A percentile compares a stretch with the other conserved stretches of the same genome.
These are phyloP conservation scores for Clonostachys rosea DNA, from an alignment of 2,329 filamentous ascomycete genomes.

Conservation along the genomic window DNA sequence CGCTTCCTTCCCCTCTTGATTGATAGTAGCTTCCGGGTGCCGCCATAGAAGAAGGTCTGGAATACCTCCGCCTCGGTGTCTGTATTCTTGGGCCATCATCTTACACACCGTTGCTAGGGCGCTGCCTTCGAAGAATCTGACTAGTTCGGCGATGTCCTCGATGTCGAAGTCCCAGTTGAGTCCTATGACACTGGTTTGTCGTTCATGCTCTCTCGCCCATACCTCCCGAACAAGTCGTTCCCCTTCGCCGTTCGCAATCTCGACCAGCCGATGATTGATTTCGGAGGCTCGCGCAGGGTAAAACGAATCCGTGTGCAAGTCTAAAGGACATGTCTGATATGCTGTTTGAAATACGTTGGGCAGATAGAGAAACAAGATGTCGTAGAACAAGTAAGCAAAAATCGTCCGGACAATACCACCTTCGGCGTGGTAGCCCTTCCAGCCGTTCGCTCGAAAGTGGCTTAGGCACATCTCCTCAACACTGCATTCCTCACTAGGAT, in stretches of 20 bases:
- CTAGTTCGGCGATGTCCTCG: slow-evolving; percentile 75
- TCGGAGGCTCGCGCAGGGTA: slow-evolving; percentile 81
- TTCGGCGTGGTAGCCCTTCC: slow-evolving; percentile 94
- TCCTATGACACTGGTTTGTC: slow-evolving; percentile 81
- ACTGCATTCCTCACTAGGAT: slow-evolving; percentile 67
- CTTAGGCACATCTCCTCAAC: slow-evolving; percentile 95
- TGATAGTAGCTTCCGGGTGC: slow-evolving; percentile 4
- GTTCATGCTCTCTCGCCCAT: slow-evolving; percentile 63
- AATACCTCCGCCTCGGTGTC: slow-evolving; percentile 77
- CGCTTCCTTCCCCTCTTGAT: slow-evolving; percentile 15
- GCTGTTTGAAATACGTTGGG: slow-evolving; percentile 97
- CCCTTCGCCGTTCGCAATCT: slow-evolving; percentile 81
- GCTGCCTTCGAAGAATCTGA: slow-evolving; percentile 71
- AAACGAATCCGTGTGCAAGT: slow-evolving; percentile 90
- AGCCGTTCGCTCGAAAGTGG: slow-evolving; percentile 76
- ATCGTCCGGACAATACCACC: slow-evolving; percentile 89
- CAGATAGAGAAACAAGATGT: slow-evolving; percentile 87
- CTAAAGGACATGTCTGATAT: slow-evolving; percentile 90
- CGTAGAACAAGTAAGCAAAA: slow-evolving; percentile 86
- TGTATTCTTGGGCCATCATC: slow-evolving; percentile 93
- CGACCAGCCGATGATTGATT: slow-evolving; percentile 81
- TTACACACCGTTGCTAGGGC: slow-evolving; percentile 83
- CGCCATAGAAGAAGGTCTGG: slow-evolving; percentile 93
- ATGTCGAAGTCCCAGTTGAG: slow-evolving; percentile 86
- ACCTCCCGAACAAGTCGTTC: slow-evolving; percentile 62